Evolutionary conservation across 1,284 basidiomycete species (phyloP).

Genomic region (Fomitopsis palustris): DNA sequence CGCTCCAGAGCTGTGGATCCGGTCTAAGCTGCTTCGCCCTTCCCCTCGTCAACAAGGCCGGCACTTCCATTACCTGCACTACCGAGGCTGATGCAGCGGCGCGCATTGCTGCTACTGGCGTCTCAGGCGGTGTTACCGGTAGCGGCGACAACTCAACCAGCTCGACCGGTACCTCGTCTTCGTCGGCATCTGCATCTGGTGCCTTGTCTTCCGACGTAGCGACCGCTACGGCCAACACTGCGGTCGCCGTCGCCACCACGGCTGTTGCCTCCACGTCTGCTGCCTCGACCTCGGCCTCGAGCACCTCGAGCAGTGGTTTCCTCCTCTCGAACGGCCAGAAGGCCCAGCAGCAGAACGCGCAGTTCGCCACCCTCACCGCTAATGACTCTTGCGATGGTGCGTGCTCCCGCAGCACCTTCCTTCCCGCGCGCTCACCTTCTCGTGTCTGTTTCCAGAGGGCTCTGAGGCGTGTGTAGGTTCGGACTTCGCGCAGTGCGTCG

Average conservation of each 20-base stretch:
- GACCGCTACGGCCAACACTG: background rate
- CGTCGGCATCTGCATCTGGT: conserved; percentile 9
- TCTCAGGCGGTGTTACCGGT: conserved; percentile 41
- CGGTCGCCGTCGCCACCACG: background rate
- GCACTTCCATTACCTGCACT: conserved; percentile 47
- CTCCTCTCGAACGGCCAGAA: conserved; percentile 43
- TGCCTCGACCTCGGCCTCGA: conserved; percentile 17
- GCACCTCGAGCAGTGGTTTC: conserved; percentile 23
- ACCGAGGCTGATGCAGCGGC: conserved; percentile 36
- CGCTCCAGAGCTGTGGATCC: conserved; percentile 35
- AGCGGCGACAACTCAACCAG: conserved; percentile 5
- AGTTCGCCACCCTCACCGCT: conserved; percentile 40
- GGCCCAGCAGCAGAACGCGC: conserved; percentile 48
- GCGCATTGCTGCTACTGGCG: conserved; percentile 44
- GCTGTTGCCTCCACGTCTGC: background rate
- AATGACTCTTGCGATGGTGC: conserved; percentile 36
- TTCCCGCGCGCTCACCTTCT: background rate
- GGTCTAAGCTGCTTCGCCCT: conserved; percentile 46
- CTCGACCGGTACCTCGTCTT: background rate
- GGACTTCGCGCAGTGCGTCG: conserved; percentile 41
- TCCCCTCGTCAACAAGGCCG: conserved; percentile 48
- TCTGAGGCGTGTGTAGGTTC: conserved; percentile 34
- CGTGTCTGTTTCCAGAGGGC: conserved; percentile 31
- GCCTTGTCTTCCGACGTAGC: conserved; percentile 13
- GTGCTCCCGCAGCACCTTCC: background rate